Evolutionary conservation across 2,329 filamentous ascomycete species (phyloP), one percentile per base, ranked within the genome.

Genomic region (Talaromyces sp.): DNA sequence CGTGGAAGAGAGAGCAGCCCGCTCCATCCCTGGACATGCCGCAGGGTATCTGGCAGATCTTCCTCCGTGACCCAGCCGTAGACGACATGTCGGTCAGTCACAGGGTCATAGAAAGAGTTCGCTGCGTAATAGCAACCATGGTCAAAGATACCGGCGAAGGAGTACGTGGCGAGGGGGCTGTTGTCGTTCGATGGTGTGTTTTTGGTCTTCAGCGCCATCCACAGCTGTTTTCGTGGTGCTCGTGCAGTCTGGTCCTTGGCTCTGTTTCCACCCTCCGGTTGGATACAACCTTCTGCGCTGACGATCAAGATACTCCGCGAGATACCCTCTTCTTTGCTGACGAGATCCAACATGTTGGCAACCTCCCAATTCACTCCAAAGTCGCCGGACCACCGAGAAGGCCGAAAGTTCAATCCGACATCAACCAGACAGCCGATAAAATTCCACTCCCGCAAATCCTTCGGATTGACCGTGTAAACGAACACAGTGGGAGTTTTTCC

Each of bases 21-120:
- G 21, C 77, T 82, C 79, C 80, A 83, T 11, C 77, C 78, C 64
- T 82, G 79, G 0, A 69, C 65, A 59, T 78, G 72, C 3, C 79
- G 75, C 14, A 76, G 63, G 2, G 69, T 63, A 59, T 80, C 71
- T 0, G 79, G 74, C 3, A 83, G 63, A 56, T 81, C 79, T 12
- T 83, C 80, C 63, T 83, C 80, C 1, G 74, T 77, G 38, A 83
- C 70, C 81, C 81, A 83, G 3, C 80, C 80, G 67, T 75, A 81
- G 0, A 79, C 71, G 4, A 83, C 71, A 11, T 75, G 72, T 46
- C 71, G 71, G 0, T 71, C 66, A 0, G 77, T 75, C 3, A 73
- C 64, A 0, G 79, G 77, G 52, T 83, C 79, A 62, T 71, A 74
- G 63, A 81, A 83, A 0, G 79, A 77, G 58, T 79, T 81, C 3